phyloP scores from a whole-genome alignment of 345 rosid genomes.

The Acer campestre region DNA sequence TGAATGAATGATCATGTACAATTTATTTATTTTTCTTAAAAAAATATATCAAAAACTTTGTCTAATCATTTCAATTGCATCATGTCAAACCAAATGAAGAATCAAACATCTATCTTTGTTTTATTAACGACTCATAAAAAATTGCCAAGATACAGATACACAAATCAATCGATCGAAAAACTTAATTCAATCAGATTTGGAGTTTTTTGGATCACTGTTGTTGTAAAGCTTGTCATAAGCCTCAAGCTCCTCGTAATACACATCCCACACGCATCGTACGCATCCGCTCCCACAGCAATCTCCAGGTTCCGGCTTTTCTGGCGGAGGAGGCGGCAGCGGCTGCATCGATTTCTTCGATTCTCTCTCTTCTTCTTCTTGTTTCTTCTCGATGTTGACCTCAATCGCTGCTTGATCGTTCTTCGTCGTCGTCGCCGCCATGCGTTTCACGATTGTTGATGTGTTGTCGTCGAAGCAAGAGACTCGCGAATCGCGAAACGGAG shows the following conservation, averaged over 20 bases:
- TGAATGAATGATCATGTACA: too few species aligned
- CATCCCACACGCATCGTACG: constrained; percentile 94
- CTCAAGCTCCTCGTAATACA: constrained; percentile 83
- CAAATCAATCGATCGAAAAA: neutral
- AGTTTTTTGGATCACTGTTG: constrained; percentile 22
- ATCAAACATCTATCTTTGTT: too few species aligned
- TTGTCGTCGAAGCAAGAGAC: neutral
- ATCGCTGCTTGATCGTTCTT: neutral
- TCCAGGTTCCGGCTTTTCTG: constrained; percentile 92
- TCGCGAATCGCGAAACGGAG: constrained; percentile 8
- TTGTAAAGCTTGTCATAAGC: constrained; percentile 54
- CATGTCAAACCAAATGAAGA: too few species aligned
- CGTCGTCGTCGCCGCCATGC: constrained; percentile 25
- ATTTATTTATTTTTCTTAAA: too few species aligned
- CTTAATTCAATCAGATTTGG: constrained; percentile 20
- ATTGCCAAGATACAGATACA: too few species aligned
- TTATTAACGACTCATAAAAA: too few species aligned
- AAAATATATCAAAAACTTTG: too few species aligned
- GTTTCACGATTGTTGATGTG: neutral
- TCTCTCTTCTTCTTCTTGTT: constrained; percentile 17
- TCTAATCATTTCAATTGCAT: too few species aligned
- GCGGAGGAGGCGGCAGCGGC: constrained; percentile 47
- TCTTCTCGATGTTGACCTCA: neutral
- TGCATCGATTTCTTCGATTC: constrained; percentile 11
- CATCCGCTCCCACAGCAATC: constrained; percentile 99